Percentiles rank a stretch among this genome's conserved stretches.
These are phyloP conservation scores for Mollisia scopiformis DNA, from an alignment of 2,329 filamentous ascomycete genomes.

Conservation along the genomic window DNA sequence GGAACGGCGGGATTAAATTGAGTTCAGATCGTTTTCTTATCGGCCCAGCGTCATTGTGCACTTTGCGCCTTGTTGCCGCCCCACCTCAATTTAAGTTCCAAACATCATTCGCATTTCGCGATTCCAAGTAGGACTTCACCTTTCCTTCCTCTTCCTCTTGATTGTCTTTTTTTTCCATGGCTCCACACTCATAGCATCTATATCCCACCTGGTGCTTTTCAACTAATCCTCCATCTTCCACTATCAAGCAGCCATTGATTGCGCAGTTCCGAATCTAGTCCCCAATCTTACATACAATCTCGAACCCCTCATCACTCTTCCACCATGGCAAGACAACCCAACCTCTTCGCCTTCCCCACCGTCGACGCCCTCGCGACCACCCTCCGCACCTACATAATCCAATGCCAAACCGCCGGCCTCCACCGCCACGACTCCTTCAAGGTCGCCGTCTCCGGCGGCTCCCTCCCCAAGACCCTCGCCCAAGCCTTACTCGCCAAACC, in stretches of 20 bases:
- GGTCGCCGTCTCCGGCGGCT: conserved; percentile 90
- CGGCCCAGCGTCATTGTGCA: neutral
- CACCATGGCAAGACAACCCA: conserved; percentile 46
- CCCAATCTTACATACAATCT: neutral
- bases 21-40: neutral
- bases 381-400: conserved; percentile 81
- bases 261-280: neutral
- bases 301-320: neutral
- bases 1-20: neutral
- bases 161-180: too few species aligned
- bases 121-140: neutral
- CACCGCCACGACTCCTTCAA: conserved; percentile 84
- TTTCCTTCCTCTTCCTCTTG: neutral
- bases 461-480: conserved; percentile 85
- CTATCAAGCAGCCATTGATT: neutral
- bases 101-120: neutral
- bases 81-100: neutral
- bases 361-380: conserved; percentile 71
- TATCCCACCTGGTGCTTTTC: neutral
- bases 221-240: neutral
- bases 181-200: neutral
- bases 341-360: conserved; percentile 80
- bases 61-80: neutral
- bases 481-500: conserved; percentile 72
- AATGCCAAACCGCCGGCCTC: conserved; percentile 79